Evolutionary conservation across 495 filamentous ascomycete species (phyloP).

Genomic region (Bryoglossum gracile): DNA sequence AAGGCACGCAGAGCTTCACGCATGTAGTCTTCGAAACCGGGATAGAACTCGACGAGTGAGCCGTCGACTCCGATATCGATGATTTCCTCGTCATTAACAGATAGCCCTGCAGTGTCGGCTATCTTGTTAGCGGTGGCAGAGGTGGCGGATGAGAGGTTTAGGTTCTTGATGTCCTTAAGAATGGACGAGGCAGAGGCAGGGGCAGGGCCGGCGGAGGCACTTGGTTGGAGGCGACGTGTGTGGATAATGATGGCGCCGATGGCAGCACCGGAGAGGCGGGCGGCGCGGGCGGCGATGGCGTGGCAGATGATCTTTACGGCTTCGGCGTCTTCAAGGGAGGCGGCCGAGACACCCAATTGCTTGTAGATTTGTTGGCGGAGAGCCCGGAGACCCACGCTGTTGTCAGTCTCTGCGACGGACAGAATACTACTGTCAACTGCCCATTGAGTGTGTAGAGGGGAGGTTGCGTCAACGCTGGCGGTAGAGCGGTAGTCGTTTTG

Average conservation of each 20-base stretch:
- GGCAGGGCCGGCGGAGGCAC: slow-evolving; percentile 13
- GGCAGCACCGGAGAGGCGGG: slow-evolving; percentile 80
- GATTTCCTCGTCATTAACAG: slow-evolving; percentile 44
- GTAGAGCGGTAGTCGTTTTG: slow-evolving; percentile 58
- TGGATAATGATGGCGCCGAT: slow-evolving; percentile 74
- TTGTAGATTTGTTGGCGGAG: slow-evolving; percentile 71
- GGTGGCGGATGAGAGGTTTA: slow-evolving; percentile 19
- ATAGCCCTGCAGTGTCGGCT: slow-evolving; percentile 9
- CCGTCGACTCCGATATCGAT: slow-evolving; percentile 91
- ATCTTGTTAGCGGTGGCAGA: slow-evolving; percentile 22
- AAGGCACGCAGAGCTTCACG: slow-evolving; percentile 66
- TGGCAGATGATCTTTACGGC: slow-evolving; percentile 73
- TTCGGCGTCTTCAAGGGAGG: slow-evolving; percentile 69
- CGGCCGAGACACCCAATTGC: slow-evolving; percentile 61
- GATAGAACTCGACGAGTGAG: slow-evolving; percentile 85
- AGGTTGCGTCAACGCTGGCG: slow-evolving; percentile 55
- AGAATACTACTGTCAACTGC: slow-evolving; percentile 84
- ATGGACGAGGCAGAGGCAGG: slow-evolving; percentile 20
- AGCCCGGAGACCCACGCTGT: slow-evolving; percentile 49
- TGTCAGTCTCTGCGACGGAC: slow-evolving; percentile 72
- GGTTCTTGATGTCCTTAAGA: slow-evolving; percentile 11
- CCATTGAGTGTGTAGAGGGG: slow-evolving; percentile 72
- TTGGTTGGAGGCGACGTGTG: slow-evolving; percentile 54
- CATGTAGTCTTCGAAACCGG: slow-evolving; percentile 73
- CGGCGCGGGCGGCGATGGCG: slow-evolving; percentile 82